Base-by-base conservation (phyloP, 805 yeast genomes). In the Candida taoyuanica region DNA sequence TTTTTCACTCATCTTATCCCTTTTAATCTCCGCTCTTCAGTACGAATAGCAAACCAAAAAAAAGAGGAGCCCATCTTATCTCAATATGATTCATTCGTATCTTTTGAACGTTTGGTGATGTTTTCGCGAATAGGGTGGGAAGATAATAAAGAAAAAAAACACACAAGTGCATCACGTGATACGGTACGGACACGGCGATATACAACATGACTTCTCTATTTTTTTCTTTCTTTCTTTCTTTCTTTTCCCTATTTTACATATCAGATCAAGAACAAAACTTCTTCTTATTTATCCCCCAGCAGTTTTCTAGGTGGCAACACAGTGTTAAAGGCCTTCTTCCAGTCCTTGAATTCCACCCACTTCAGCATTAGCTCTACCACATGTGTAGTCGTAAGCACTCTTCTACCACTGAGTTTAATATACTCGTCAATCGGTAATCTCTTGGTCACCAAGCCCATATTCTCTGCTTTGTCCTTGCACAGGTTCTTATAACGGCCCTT, bases 381-480 rank as follows among this genome's bases (percentile, higher is more conserved):
- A 58, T 91, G 98, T 23, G 94, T 84, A 0, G 97, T 89, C 1
- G 98, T 94, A 43, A 93, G 67, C 3, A 91, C 98, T 46, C 78
- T 77, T 50, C 98, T 73, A 1, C 98, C 96, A 43, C 85, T 79
- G 36, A 93, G 63, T 48, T 80, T 75, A 41, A 93, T 84, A 54
- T 70, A 86, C 59, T 87, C 86, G 39, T 81, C 94, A 39, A 91
- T 86, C 5, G 98, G 98, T 36, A 91, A 69, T 53, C 85, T 73
- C 17, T 79, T 89, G 2, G 93, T 85, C 29, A 68, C 59, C 15
- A 91, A 68, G 0, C 89, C 87, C 48, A 85, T 62, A 41, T 69
- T 64, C 47, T 78, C 71, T 1, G 98, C 98, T 59, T 89, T 93
- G 46, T 83, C 72, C 33, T 76, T 70, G 59, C 98, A 91, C 24